Evolutionary conservation across 768 basidiomycete species (phyloP), one percentile per base, ranked within the genome.

Genomic region (Wakefieldia striispora): DNA sequence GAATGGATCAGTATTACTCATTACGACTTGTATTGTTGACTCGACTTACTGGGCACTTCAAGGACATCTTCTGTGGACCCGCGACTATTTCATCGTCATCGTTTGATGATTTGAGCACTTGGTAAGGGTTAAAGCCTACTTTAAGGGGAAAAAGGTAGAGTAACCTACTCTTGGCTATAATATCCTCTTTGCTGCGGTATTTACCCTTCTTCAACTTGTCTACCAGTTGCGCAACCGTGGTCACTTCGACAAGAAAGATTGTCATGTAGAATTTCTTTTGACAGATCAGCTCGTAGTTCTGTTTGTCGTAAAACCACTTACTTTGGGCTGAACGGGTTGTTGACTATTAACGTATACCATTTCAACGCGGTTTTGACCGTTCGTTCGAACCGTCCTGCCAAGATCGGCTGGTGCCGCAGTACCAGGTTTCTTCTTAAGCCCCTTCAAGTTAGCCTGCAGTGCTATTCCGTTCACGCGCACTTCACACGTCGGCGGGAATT

Each of bases 51-150:
- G 97, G 95, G 67, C 94, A 97, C 66, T 91, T 95, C 57, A 99
- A 66, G 0, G 89, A 90, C 81, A 98, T 86, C 64, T 86, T 91
- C 59, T 91, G 85, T 2, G 89, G 81, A 12, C 92, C 94, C 14
- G 92, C 86, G 40, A 92, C 74, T 59, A 99, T 95, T 52, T 97
- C 95, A 49, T 95, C 94, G 55, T 98, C 94, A 24, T 84, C 86
- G 13, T 73, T 74, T 41, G 75, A 65, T 6, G 74, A 70, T 45
- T 77, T 72, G 50, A 74, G 68, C 83, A 89, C 90, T 90, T 58
- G 35, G 47, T 34, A 48, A 36, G 42, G 16, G 13, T 41, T 53
- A 27, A n/a, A 49, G 55, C 40, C 27, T 16, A 17, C 17, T 20
- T 23, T n/a, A n/a, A n/a, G n/a, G 16, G 40, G 14, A 16, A 9